Percentiles rank a stretch among this genome's conserved stretches.
Conservation (phyloP, 176 grass and related monocot species). For the Panicum miliaceum region DNA sequence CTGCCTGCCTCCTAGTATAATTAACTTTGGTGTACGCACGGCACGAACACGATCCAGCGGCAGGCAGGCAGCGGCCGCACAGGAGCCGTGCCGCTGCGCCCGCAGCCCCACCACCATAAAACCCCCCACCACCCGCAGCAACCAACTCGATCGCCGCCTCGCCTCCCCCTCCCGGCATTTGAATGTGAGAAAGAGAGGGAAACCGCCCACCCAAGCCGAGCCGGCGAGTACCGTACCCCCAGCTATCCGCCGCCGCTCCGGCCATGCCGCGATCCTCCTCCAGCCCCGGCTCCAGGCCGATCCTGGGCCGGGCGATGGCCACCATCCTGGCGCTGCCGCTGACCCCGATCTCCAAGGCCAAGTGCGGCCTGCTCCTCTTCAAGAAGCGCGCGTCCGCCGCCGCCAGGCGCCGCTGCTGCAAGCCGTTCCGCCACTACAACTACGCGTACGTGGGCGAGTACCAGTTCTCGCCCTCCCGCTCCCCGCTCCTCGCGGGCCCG, state of each 20-base stretch:
- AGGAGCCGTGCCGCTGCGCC: constrained; percentile 39
- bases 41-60: background rate
- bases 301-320: constrained; percentile 64
- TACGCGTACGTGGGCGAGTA: constrained; percentile 80
- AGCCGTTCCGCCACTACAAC: constrained; percentile 73
- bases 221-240: background rate
- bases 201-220: constrained; percentile 24
- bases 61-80: constrained; percentile 26
- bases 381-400: constrained; percentile 49
- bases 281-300: background rate
- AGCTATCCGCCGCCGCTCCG: background rate
- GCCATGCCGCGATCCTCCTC: constrained; percentile 49
- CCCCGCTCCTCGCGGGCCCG: constrained; percentile 58
- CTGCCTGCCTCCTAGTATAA: background rate
- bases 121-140: constrained; percentile 19
- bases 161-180: constrained; percentile 12
- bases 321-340: constrained; percentile 53
- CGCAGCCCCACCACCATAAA: constrained; percentile 48
- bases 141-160: background rate
- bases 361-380: constrained; percentile 63
- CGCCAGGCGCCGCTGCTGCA: constrained; percentile 46
- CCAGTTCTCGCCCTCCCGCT: constrained; percentile 81
- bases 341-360: constrained; percentile 57
- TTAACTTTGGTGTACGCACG: constrained; percentile 13
- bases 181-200: constrained; percentile 81